Evolutionary conservation across 805 yeast genomes (phyloP).

Genomic region (Candida coleopterorum): DNA sequence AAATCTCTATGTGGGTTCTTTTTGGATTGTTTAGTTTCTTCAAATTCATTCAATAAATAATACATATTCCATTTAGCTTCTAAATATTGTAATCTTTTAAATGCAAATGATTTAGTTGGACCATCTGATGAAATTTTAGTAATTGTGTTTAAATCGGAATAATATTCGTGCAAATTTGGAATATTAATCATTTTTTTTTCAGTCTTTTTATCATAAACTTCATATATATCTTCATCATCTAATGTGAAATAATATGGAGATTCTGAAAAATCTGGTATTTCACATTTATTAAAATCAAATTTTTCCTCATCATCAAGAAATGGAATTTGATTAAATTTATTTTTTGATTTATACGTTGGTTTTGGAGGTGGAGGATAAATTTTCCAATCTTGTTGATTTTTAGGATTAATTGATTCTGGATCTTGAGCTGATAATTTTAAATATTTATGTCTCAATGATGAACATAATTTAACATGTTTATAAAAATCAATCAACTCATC

Average conservation of each 20-base stretch:
- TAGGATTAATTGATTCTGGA: conserved; percentile 73
- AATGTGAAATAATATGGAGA: conserved; percentile 36
- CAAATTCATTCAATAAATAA: conserved; percentile 81
- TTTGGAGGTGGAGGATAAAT: conserved; percentile 93
- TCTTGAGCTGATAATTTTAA: conserved; percentile 63
- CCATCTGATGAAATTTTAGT: conserved; percentile 84
- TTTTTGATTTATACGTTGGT: conserved; percentile 69
- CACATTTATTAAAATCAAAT: conserved; percentile 55
- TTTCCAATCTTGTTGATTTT: conserved; percentile 66
- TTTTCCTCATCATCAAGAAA: conserved; percentile 30
- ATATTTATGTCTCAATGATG: conserved; percentile 73
- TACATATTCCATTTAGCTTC: conserved; percentile 97
- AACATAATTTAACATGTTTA: conserved; percentile 57
- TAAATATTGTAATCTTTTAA: conserved; percentile 83
- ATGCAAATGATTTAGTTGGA: conserved; percentile 94
- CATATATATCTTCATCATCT: conserved; percentile 67
- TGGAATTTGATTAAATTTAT: conserved; percentile 44
- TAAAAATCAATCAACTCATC: conserved; percentile 63
- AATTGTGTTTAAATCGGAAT: conserved; percentile 72
- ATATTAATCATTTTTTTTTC: conserved; percentile 46
- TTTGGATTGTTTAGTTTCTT: conserved; percentile 86
- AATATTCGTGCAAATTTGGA: conserved; percentile 84
- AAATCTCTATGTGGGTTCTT: conserved; percentile 96
- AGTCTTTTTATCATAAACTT: conserved; percentile 42
- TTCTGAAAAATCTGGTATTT: conserved; percentile 46